These are phyloP conservation scores for Tilletiopsis washingtonensis DNA, from an alignment of 1,284 basidiomycete species.

Conservation along the genomic window DNA sequence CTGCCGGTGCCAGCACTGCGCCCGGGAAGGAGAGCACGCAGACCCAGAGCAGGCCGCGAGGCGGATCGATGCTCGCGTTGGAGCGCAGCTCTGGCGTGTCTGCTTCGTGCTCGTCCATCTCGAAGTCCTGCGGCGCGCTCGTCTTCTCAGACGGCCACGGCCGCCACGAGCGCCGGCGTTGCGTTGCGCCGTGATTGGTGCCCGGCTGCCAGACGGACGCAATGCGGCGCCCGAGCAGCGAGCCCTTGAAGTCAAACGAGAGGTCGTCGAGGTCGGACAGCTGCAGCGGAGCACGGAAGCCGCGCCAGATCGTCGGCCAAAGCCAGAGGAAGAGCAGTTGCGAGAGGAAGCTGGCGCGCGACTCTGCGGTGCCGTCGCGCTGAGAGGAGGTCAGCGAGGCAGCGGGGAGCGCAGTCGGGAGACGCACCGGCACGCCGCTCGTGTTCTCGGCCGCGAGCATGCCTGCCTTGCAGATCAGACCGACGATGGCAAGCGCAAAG, in stretches of 20 bases:
- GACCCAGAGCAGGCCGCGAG: constrained; percentile 13
- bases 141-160: too few species aligned
- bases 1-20: constrained; percentile 20
- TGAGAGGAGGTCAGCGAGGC: too few species aligned
- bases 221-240: constrained; percentile 10
- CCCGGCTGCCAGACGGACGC: not conserved
- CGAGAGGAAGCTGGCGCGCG: constrained; percentile 25
- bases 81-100: not conserved
- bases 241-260: constrained; percentile 15
- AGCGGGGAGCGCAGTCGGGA: too few species aligned
- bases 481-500: constrained; percentile 15
- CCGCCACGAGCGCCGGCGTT: too few species aligned
- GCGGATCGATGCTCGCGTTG: not conserved
- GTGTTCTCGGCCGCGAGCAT: constrained; percentile 26
- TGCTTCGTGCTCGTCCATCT: constrained; percentile 6
- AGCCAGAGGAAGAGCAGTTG: constrained; percentile 29
- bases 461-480: constrained; percentile 15
- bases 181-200: not conserved
- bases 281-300: constrained; percentile 16
- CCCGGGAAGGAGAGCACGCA: constrained; percentile 21
- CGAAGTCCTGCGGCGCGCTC: not conserved
- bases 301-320: constrained; percentile 18
- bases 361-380: constrained; percentile 13
- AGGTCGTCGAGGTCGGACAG: constrained; percentile 21
- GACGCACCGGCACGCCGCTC: constrained; percentile 4